Conservation (phyloP, 768 basidiomycete species). For the Pulveroboletus ravenelii region DNA sequence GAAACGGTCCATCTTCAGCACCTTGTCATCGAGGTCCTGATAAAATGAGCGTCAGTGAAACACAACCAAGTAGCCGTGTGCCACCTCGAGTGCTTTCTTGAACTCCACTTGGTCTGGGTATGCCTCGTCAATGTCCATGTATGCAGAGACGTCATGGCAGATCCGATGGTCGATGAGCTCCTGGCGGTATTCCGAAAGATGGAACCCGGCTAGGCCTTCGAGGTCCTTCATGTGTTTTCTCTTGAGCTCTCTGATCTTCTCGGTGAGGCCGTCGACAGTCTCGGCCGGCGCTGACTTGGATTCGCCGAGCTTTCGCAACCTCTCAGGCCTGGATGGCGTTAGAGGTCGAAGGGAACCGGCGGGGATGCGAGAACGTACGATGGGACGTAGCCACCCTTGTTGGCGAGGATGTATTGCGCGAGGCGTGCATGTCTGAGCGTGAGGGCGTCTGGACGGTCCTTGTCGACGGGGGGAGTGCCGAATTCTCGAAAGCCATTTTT, state of each 20-base stretch:
- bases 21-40: constrained; percentile 19
- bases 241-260: constrained; percentile 29
- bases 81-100: constrained; percentile 21
- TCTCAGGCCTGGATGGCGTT: constrained; percentile 13
- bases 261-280: constrained; percentile 22
- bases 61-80: neutral
- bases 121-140: constrained; percentile 26
- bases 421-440: constrained; percentile 30
- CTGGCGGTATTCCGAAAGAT: constrained; percentile 30
- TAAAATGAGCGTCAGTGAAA: neutral
- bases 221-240: constrained; percentile 29
- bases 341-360: neutral
- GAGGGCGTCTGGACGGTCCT: constrained; percentile 19
- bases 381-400: constrained; percentile 37
- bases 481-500: constrained; percentile 25
- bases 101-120: constrained; percentile 26
- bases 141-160: constrained; percentile 23
- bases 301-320: constrained; percentile 21
- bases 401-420: constrained; percentile 38
- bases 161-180: constrained; percentile 30
- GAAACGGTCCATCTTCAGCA: constrained; percentile 17
- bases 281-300: constrained; percentile 13
- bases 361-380: constrained; percentile 28
- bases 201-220: constrained; percentile 26
- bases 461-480: constrained; percentile 6